Base-by-base conservation (phyloP, 202 grass and related monocot genomes). In the Alloteropsis angusta region DNA sequence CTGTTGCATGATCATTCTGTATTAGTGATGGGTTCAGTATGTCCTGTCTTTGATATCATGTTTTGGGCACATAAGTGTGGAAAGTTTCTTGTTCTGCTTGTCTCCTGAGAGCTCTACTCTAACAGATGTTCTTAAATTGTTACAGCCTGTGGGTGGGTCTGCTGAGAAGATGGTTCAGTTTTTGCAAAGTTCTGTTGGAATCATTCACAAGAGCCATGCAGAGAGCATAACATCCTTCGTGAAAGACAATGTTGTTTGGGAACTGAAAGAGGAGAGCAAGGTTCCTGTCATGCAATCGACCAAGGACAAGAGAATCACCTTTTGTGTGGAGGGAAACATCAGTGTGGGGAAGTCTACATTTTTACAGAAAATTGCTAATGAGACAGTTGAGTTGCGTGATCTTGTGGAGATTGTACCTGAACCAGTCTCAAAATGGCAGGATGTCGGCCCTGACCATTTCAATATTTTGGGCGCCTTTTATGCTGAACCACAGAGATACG, bases 241-340 rank as follows among this genome's bases (percentile, higher is more conserved):
- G 45, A 76, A 90, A 65, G 79, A 80, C 39, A 83, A 57, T 37
- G 45, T 90, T 48, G 79, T 71, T 57, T 54, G 60, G 18, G 83
- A 83, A 12, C 44, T 86, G 4, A 80, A 71, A 75, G 37, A 71
- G 19, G 74, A 85, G 10, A 74, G 36, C 2, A 8, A 42, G 2
- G 35, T 28, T 6, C 63, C 79, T 70, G n/a, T n/a, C 37, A 30
- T 47, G 62, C 83, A 49, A 75, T 44, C 11, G 7, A 5, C 39
- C 42, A 71, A 16, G 60, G 52, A 70, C 44, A 79, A 82, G 62
- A 85, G 82, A 30, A 76, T 90, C 65, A 90, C 87, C 30, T 90
- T 90, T 45, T 90, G 83, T 80, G 83, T 90, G 19, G 87, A 90
- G 57, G 87, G 83, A 18, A 90, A 90, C 77, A 90, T 90, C 26